Percentiles rank a stretch among this genome's conserved stretches.
Evolutionary conservation across 2,329 filamentous ascomycete species (phyloP).

Genomic region (Calonectria multiphialidica): DNA sequence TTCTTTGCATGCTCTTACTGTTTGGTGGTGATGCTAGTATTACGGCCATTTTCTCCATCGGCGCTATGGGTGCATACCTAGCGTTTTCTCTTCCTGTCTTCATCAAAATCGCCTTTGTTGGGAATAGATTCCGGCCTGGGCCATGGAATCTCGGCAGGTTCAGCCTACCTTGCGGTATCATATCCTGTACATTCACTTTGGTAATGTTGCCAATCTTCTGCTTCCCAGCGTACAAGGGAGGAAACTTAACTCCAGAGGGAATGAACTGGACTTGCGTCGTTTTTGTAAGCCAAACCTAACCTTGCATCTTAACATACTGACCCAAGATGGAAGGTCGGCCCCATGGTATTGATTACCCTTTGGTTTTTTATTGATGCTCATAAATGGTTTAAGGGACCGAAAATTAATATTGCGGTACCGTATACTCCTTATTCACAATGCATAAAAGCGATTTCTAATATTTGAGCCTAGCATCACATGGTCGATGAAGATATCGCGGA

Average conservation of each 20-base stretch:
- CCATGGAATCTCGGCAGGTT: constrained; percentile 27
- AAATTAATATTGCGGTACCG: constrained; percentile 23
- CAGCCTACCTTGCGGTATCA: constrained; percentile 15
- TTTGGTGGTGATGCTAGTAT: constrained; percentile 28
- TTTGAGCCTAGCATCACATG: constrained; percentile 11
- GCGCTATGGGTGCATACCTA: constrained; percentile 24
- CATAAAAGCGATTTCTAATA: neutral
- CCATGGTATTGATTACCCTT: constrained; percentile 1
- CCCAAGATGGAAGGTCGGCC: neutral
- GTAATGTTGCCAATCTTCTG: constrained; percentile 33
- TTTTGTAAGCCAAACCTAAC: constrained; percentile 12
- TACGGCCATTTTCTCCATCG: constrained; percentile 25
- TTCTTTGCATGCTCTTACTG: constrained; percentile 24
- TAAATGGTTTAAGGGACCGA: constrained; percentile 30
- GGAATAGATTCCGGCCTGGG: constrained; percentile 26
- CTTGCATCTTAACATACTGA: neutral
- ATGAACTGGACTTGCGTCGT: constrained; percentile 30
- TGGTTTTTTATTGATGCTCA: constrained; percentile 28
- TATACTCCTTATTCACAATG: neutral
- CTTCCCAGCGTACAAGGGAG: constrained; percentile 13
- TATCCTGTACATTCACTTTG: constrained; percentile 13
- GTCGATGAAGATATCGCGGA: neutral
- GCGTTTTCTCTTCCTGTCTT: constrained; percentile 26
- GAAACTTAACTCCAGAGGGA: constrained; percentile 17
- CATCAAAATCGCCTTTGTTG: constrained; percentile 26